Evolutionary conservation across 2,329 filamentous ascomycete species (phyloP), one percentile per base, ranked within the genome.

Genomic region (Aspergillus ibericus): DNA sequence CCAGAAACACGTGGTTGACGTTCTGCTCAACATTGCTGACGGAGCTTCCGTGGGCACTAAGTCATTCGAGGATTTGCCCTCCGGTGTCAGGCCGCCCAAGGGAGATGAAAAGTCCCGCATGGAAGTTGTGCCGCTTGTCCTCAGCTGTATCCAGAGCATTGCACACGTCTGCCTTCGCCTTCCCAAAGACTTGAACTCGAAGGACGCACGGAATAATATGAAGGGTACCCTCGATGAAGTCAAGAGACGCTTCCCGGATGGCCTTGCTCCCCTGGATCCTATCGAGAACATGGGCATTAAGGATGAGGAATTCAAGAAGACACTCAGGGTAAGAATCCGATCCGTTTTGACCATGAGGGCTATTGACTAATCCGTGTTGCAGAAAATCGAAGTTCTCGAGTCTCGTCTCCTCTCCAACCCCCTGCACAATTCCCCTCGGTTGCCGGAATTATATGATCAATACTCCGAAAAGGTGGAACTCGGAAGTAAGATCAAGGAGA

Each of bases 341-440:
- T 4, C 29, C 29, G 9, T 10, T 16, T 4, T 35, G 2, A n/a
- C 10, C 12, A 7, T 40, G n/a, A 32, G 12, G 16, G 7, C 7
- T 5, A 27, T 55, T 13, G 57, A 55, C 64, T 71, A 65, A 73
- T 59, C 6, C 15, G 16, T n/a, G 32, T 13, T 47, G 57, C 81
- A 92, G 76, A 98, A 98, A 85, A 97, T 99, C 61, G 95, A 99
- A 77, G 91, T 98, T 10, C 85, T 99, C 1, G 95, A 99, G 77
- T 95, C 93, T 5, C 88, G 91, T 53, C 81, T 99, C 20, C 79
- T 98, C 27, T 85, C 91, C 13, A 98, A 96, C 74, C 92, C 93
- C 4, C 83, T 99, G 15, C 93, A 99, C 75, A 90, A 93, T 60
- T 96, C 93, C 4, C 91, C 93, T 2, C 85, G 92, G 34, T 81